A percentile compares a stretch with the other conserved stretches of the same genome.
Evolutionary conservation across 768 basidiomycete species (phyloP).

Genomic region (Sarcomyxa edulis): DNA sequence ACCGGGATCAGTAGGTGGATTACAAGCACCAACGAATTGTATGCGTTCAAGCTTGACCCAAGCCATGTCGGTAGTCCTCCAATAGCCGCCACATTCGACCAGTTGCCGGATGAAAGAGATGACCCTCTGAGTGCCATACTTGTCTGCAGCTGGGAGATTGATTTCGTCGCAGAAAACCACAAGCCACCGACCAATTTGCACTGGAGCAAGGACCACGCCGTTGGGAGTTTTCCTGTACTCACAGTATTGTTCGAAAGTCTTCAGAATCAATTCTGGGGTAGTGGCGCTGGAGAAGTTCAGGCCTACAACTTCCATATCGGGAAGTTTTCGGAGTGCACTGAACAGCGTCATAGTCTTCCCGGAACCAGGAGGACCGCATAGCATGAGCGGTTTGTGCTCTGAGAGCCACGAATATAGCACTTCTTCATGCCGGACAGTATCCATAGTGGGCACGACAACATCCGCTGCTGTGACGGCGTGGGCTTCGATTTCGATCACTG

Average conservation of each 20-base stretch:
- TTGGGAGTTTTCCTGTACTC: slow-evolving; percentile 98
- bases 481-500: slow-evolving; percentile 93
- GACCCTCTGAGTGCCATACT: slow-evolving; percentile 97
- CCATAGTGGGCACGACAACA: slow-evolving; percentile 96
- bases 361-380: slow-evolving; percentile 99
- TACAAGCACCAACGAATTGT: slow-evolving; percentile 98
- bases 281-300: slow-evolving; percentile 99
- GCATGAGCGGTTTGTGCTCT: slow-evolving; percentile 96
- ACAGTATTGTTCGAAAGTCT: slow-evolving; percentile 99
- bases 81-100: slow-evolving; percentile 92
- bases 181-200: slow-evolving; percentile 95
- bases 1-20: slow-evolving; percentile 98
- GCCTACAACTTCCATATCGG: slow-evolving; percentile 98
- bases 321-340: slow-evolving; percentile 93
- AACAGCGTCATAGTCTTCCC: slow-evolving; percentile 99
- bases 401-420: slow-evolving; percentile 98
- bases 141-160: slow-evolving; percentile 94
- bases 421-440: slow-evolving; percentile 97
- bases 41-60: slow-evolving; percentile 99
- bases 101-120: slow-evolving; percentile 98
- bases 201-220: slow-evolving; percentile 91
- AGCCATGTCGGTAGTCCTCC: slow-evolving; percentile 89
- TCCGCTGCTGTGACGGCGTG: slow-evolving; percentile 95
- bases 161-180: slow-evolving; percentile 99
- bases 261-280: slow-evolving; percentile 94